Evolutionary conservation across 208 protist species (phyloP).

Genomic region (Leishmania aethiopica): DNA sequence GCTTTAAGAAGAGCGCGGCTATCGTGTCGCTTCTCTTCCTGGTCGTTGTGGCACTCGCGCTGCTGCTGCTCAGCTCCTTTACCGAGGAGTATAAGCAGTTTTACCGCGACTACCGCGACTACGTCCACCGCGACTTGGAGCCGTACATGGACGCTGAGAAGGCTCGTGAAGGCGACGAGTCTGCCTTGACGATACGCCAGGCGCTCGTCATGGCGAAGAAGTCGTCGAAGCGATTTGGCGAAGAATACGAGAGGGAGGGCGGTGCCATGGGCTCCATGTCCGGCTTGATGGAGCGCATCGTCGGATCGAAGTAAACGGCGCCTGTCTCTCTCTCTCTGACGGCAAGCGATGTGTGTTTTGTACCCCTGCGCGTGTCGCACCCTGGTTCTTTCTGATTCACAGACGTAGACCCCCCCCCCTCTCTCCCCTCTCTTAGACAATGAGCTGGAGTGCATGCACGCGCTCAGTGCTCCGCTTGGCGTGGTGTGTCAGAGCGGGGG

Average conservation of each 20-base stretch:
- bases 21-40: constrained; percentile 37
- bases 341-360: neutral
- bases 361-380: neutral
- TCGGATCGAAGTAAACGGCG: constrained; percentile 5
- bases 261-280: constrained; percentile 35
- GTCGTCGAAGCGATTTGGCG: constrained; percentile 55
- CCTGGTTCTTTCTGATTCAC: neutral
- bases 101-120: constrained; percentile 31
- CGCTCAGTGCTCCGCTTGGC: neutral
- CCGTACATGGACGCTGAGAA: constrained; percentile 42
- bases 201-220: constrained; percentile 66
- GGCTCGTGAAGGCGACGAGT: constrained; percentile 18
- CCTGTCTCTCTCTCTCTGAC: constrained; percentile 3
- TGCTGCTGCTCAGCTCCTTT: constrained; percentile 58
- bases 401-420: neutral
- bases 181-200: constrained; percentile 40
- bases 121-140: constrained; percentile 43
- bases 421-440: neutral
- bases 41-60: constrained; percentile 25
- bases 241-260: constrained; percentile 49
- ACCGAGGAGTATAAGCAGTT: constrained; percentile 27
- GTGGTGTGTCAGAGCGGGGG: neutral
- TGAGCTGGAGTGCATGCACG: neutral
- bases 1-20: constrained; percentile 34
- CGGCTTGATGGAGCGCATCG: constrained; percentile 12